phyloP scores from a whole-genome alignment of 495 filamentous ascomycete species.

The Xylaria flabelliformis region DNA sequence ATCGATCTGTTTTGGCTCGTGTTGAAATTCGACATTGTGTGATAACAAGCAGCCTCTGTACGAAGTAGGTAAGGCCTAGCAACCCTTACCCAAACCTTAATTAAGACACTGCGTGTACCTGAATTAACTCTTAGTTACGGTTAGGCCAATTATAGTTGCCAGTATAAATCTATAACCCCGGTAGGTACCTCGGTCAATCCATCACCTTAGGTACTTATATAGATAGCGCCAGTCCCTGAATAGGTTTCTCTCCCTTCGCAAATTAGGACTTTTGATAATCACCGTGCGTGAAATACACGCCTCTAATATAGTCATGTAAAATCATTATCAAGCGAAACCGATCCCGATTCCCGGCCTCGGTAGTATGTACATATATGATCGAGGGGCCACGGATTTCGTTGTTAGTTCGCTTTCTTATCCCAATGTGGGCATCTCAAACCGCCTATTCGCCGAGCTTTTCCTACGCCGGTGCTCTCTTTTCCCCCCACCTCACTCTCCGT shows the following conservation, averaged over 20 bases:
- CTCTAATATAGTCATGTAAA: not conserved
- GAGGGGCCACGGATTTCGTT: not conserved
- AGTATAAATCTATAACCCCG: no score
- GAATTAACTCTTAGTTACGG: not conserved
- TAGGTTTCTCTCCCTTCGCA: not conserved
- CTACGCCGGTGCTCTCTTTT: not conserved
- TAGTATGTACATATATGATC: not conserved
- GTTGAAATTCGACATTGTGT: not conserved
- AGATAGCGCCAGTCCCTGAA: not conserved
- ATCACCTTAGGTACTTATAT: no score
- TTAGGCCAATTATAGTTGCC: not conserved
- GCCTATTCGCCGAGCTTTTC: not conserved
- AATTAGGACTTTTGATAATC: not conserved
- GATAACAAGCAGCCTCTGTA: not conserved
- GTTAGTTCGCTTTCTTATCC: not conserved
- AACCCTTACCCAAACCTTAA: not conserved
- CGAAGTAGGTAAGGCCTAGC: not conserved
- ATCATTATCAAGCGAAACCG: not conserved
- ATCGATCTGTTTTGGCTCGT: not conserved
- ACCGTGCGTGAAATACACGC: not conserved
- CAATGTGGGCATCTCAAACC: not conserved
- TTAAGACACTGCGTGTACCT: not conserved
- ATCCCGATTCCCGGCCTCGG: conserved; percentile 3
- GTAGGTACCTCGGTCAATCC: no score
- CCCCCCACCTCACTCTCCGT: not conserved